Conservation (phyloP, 768 basidiomycete genomes). For the Hygrocybe coccinea region DNA sequence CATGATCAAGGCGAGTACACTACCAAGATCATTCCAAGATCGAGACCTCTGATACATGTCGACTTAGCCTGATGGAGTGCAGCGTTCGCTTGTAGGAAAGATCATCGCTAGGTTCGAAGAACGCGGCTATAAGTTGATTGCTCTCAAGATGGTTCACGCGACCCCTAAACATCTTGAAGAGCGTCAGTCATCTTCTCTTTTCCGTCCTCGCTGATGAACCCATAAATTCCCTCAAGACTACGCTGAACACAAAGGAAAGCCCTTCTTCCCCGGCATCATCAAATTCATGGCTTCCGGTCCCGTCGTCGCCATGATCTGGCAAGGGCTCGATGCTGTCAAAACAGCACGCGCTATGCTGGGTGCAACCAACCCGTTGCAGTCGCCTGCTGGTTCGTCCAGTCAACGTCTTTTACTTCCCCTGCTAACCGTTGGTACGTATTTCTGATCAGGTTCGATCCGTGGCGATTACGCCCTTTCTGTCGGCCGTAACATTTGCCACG, state of each 20-base stretch:
- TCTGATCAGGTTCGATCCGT: conserved; percentile 76
- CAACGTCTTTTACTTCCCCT: background rate
- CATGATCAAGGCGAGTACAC: conserved; percentile 85
- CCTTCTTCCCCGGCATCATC: conserved; percentile 95
- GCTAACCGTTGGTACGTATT: conserved; percentile 4
- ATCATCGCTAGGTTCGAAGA: conserved; percentile 96
- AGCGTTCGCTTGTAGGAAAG: conserved; percentile 90
- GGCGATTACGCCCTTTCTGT: conserved; percentile 93
- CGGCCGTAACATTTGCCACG: conserved; percentile 92
- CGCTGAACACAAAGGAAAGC: conserved; percentile 87
- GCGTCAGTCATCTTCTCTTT: conserved; percentile 45
- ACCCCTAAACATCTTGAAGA: conserved; percentile 83
- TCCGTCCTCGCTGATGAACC: conserved; percentile 8
- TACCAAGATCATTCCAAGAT: background rate
- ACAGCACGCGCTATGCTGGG: conserved; percentile 95
- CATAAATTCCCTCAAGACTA: conserved; percentile 60
- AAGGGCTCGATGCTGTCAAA: conserved; percentile 92
- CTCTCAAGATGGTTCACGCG: conserved; percentile 85
- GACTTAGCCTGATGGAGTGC: conserved; percentile 93
- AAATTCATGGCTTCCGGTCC: conserved; percentile 96
- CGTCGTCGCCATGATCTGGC: conserved; percentile 93
- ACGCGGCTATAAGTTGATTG: conserved; percentile 96
- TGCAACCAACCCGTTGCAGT: conserved; percentile 92
- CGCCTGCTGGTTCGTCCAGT: conserved; percentile 63
- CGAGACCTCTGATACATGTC: background rate